Base-by-base conservation (phyloP, 1,139 yeast species). In the Dujonia santamariae region DNA sequence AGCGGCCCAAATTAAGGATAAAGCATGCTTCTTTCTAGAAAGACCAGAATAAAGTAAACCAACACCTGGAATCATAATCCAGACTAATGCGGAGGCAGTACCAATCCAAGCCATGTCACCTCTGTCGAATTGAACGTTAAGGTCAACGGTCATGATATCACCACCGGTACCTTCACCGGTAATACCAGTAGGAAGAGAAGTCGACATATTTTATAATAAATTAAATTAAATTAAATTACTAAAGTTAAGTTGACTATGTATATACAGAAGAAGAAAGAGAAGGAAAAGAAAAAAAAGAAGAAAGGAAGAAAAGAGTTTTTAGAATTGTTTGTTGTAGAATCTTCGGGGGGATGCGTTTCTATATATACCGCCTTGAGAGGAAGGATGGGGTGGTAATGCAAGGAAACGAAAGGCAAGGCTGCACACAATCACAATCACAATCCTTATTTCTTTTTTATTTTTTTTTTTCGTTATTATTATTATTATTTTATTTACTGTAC, bases 11-110 rank as follows among this genome's bases (percentile, higher is more conserved):
- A 90, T 65, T 38, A 90, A 69, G 8, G 96, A 84, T 40, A 88
- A 67, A 12, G 97, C 96, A 52, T 90, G 96, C 63, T 87, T 86
- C 60, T 88, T 88, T 60, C 97, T 78, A 7, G 96, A 81, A 44
- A 88, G 67, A 46, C 97, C 97, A 22, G 95, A 85, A 62, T 90
- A 90, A 42, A 88, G 67, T 35, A 90, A 65, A 39, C 97, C 97
- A 35, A 90, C 81, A 41, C 97, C 97, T 22, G 97, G 97, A 55
- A 83, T 77, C 96, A 90, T 88, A 50, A 88, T 78, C 92, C 95
- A 87, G 43, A 88, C 96, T 39, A 88, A 69, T 13, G 75, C 81
- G 6, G 80, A 78, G 8, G 92, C 75, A 9, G 77, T 72, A 57
- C 84, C 88, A 41, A 90, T 74, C 96, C 96, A 90, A 14, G 79